Evolutionary conservation across 371 early-diverging fungal genomes (phyloP), one percentile per base, ranked within the genome.

Genomic region (Mortierella sp.): DNA sequence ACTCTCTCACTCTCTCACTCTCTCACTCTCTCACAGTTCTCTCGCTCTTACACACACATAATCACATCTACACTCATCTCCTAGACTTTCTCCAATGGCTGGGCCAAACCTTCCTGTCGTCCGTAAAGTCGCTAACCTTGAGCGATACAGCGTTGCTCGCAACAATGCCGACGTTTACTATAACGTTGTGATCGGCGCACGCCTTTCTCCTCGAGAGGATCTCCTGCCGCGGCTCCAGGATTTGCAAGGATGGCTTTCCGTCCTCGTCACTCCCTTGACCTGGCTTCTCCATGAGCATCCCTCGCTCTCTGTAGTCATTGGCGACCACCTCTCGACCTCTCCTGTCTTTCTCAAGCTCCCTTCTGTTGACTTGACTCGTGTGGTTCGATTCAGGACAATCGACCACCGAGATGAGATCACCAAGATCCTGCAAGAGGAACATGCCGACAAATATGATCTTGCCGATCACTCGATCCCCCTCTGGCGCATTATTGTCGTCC

Each of bases 141-240:
- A 76, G 25, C 77, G 77, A 19, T 76, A 71, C 28, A 61, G 57
- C 50, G 26, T 76, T 1, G 68, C 72, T 14, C 63, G 71, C 18
- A 59, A 52, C 21, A 76, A 76, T 37, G 50, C 68, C 0, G 62
- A 44, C 6, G 48, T 66, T 4, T 76, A 71, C 45, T 44, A 25
- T 37, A 76, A 76, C 47, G 77, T 76, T 23, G 30, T 64, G 7
- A 61, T 76, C 50, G 77, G 77, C 23, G 21, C 77, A 11, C 68
- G 72, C 1, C 53, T 76, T 12, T 26, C 23, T 53, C 23, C 53
- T 19, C 19, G 53, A 1, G 53, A 53, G 7, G 11, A 23, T 12
- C 53, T 23, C 53, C 21, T 21, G 4, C 9, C 37, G 3, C 26
- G 44, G 18, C 53, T 66, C 23, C 70, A 60, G 57, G 15, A 26